Evolutionary conservation across 768 basidiomycete species (phyloP), one percentile per base, ranked within the genome.

Genomic region (Rhodotorula graminis): DNA sequence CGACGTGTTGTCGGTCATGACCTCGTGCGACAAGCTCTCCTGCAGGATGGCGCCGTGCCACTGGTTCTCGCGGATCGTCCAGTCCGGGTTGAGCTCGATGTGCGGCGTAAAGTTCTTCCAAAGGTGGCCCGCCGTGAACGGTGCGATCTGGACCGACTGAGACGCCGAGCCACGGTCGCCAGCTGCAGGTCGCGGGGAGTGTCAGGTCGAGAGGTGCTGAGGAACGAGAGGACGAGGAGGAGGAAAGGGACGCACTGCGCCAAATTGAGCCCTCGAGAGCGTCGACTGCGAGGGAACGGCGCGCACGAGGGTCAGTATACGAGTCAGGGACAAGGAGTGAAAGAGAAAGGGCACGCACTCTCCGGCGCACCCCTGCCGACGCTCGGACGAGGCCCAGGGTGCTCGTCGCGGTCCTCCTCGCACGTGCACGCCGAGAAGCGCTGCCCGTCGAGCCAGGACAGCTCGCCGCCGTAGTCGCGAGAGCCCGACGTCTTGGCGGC

Each of bases 401-500:
- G 94, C 75, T 64, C 40, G 15, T 44, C 63, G 16, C 92, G 90
- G 47, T 87, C 86, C 19, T 87, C 88, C 0, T 88, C 82, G 79
- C 94, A 98, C 7, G 93, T 94, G 81, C 94, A 98, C 2, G 92
- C 82, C 4, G 91, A 91, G n/a, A 91, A 80, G 59, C 89, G 86
- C 79, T 97, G 95, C 0, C 94, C 95, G 2, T 91, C 90, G 25
- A 92, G 86, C 77, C 84, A 42, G 12, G 42, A 33, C 27, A 61
- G 58, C 27, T 70, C 67, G 25, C 77, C 76, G 37, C 73, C 78
- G 60, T 81, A 81, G 46, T 87, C 88, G 33, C 74, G 78, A 19
- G 72, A 52, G 42, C 78, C 75, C 0, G 75, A 71, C 0, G 12
- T 2, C 40, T 83, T 80, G 12, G 87, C 86, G 9, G 85, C 86